phyloP scores from a whole-genome alignment of 441 rosid genomes.

The Populus tomentosa region DNA sequence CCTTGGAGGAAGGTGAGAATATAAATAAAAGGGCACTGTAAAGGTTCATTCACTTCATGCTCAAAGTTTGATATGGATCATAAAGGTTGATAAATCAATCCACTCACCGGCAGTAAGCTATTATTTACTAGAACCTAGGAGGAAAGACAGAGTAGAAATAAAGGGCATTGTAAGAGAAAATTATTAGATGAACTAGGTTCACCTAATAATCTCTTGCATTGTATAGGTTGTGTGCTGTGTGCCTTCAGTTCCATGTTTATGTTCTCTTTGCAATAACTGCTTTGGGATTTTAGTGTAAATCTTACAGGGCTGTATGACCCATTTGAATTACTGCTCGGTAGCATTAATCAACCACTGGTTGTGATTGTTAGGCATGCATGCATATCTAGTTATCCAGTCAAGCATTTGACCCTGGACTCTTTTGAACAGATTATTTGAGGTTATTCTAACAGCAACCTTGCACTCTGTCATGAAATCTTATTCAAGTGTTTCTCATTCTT shows the following conservation, averaged over 20 bases:
- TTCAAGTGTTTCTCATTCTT: not conserved
- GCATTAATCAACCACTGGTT: not conserved
- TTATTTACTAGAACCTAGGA: not conserved
- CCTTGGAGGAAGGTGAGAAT: too few species aligned
- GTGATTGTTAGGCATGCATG: not conserved
- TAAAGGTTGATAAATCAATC: not conserved
- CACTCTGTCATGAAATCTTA: too few species aligned
- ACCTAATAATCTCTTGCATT: too few species aligned
- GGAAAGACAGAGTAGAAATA: not conserved
- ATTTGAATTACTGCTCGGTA: not conserved
- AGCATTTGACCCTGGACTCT: not conserved
- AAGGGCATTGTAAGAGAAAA: not conserved
- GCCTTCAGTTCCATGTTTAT: not conserved
- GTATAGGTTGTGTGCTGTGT: not conserved
- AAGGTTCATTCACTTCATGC: not conserved
- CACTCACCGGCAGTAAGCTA: not conserved
- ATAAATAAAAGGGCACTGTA: too few species aligned
- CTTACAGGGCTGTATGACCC: too few species aligned
- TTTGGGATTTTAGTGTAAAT: not conserved
- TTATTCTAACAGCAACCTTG: not conserved
- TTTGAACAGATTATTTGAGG: not conserved
- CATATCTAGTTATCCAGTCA: not conserved
- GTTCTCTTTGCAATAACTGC: not conserved
- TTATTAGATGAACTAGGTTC: too few species aligned
- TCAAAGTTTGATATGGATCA: not conserved